phyloP scores from a whole-genome alignment of 1,139 yeast genomes.

The Trichomonascaceae sp. region DNA sequence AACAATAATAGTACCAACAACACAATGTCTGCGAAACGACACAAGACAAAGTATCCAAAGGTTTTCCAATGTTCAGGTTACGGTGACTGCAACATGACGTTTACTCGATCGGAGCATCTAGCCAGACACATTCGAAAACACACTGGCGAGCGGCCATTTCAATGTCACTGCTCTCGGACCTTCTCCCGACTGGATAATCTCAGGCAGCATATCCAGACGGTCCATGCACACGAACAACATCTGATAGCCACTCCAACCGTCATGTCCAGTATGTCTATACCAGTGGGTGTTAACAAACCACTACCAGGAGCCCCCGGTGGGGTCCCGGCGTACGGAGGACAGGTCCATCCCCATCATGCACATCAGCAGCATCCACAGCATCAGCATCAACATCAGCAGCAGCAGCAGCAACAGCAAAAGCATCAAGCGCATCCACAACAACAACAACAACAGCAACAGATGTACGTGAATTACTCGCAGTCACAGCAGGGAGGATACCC shows the following conservation, averaged over 20 bases:
- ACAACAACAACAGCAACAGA: no score
- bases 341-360: no score
- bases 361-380: slow-evolving; percentile 7
- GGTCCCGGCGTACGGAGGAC: no score
- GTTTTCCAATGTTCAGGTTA: slow-evolving; percentile 79
- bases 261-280: no score
- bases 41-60: slow-evolving; percentile 27
- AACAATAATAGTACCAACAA: no score
- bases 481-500: no score
- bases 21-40: slow-evolving; percentile 1
- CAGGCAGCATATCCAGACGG: slow-evolving; percentile 87
- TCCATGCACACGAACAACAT: slow-evolving; percentile 65
- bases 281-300: background rate
- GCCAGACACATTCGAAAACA: slow-evolving; percentile 90
- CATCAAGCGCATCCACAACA: no score
- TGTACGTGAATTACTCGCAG: no score
- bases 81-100: slow-evolving; percentile 80
- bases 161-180: slow-evolving; percentile 73
- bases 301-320: background rate
- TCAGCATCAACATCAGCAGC: no score
- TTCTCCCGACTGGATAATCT: slow-evolving; percentile 79
- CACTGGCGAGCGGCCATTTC: slow-evolving; percentile 90
- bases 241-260: slow-evolving; percentile 20
- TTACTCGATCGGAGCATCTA: slow-evolving; percentile 78
- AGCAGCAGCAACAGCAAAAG: no score